Evolutionary conservation across 192 early-diverging fungal genomes (phyloP).

Genomic region (Gamsiella multidivaricata): DNA sequence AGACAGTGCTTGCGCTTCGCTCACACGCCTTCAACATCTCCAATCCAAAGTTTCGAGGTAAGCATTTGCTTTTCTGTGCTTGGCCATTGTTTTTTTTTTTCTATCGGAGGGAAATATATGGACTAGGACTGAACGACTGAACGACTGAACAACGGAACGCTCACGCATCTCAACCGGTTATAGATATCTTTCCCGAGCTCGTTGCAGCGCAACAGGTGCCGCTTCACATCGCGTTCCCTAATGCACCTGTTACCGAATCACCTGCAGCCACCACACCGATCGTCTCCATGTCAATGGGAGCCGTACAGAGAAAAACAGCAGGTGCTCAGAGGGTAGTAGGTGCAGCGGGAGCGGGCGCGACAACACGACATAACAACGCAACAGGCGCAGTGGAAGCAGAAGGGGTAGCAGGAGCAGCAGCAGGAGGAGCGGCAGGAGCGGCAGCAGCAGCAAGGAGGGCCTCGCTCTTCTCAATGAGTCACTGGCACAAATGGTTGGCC

Average conservation of each 20-base stretch:
- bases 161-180: no score
- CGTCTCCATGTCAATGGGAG: background rate
- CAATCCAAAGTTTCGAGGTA: slow-evolving; percentile 82
- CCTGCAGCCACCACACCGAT: slow-evolving; percentile 16
- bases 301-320: slow-evolving; percentile 8
- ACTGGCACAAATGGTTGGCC: slow-evolving; percentile 68
- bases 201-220: slow-evolving; percentile 66
- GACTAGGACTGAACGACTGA: background rate
- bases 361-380: background rate
- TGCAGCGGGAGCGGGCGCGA: slow-evolving; percentile 1
- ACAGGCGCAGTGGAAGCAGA: slow-evolving; percentile 7
- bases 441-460: slow-evolving; percentile 40
- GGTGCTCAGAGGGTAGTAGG: background rate
- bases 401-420: slow-evolving; percentile 9
- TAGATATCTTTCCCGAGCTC: slow-evolving; percentile 89
- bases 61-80: background rate
- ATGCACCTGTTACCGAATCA: slow-evolving; percentile 34
- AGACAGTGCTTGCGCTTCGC: slow-evolving; percentile 78
- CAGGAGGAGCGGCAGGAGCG: slow-evolving; percentile 26
- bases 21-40: slow-evolving; percentile 84
- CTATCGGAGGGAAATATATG: background rate
- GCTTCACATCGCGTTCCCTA: slow-evolving; percentile 55
- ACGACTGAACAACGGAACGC: no score
- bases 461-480: slow-evolving; percentile 52
- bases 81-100: background rate